phyloP scores from a whole-genome alignment of 208 protist genomes.

The Wallacemonas collosoma region DNA sequence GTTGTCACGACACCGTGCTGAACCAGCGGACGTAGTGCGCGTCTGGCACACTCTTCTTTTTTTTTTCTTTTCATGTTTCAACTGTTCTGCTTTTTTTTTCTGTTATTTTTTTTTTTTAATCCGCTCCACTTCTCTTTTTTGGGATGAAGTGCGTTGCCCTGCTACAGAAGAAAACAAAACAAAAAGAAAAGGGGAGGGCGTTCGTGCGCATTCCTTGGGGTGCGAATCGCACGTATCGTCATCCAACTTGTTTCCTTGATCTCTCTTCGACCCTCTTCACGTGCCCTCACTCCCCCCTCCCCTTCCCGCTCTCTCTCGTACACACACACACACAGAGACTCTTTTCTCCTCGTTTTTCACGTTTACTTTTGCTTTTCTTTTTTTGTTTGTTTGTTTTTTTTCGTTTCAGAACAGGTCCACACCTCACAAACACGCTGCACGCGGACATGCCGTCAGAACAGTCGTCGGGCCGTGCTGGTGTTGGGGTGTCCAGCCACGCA shows the following conservation, averaged over 20 bases:
- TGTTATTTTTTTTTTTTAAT: slow-evolving; percentile 7
- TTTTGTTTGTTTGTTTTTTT: slow-evolving; percentile 20
- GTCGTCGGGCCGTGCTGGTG: neutral
- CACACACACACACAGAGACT: neutral
- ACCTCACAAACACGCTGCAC: neutral
- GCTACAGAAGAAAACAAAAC: neutral
- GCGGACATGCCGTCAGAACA: neutral
- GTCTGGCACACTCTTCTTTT: slow-evolving; percentile 14
- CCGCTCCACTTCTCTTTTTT: neutral
- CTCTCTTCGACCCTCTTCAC: too few relatives aligned
- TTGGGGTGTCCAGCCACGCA: neutral
- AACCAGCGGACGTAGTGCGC: neutral
- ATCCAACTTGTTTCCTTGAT: neutral
- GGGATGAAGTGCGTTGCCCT: neutral
- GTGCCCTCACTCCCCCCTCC: neutral
- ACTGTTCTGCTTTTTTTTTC: slow-evolving; percentile 20
- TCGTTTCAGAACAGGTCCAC: neutral
- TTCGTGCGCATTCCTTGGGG: too few relatives aligned
- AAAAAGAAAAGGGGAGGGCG: neutral
- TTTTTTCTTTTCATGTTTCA: slow-evolving; percentile 28
- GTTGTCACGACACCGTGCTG: neutral
- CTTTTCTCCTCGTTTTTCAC: neutral
- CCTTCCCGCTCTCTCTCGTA: slow-evolving; percentile 1
- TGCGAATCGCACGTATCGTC: neutral
- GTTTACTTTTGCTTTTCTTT: neutral